These are phyloP conservation scores for Epipyxis sp. DNA, from an alignment of 108 stramenopile species.

Conservation along the genomic window DNA sequence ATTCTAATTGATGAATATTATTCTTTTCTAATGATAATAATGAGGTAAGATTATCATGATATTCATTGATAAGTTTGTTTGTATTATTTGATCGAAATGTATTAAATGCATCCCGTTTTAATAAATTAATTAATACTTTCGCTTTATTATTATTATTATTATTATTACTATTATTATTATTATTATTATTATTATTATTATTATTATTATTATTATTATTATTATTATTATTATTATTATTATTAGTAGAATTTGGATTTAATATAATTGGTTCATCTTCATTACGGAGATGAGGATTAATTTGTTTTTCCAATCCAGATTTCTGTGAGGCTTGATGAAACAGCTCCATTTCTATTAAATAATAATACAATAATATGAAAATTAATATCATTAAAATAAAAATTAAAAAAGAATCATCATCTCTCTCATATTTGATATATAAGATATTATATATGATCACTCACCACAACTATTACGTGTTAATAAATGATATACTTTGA, in stretches of 20 bases:
- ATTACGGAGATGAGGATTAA: constrained; percentile 60
- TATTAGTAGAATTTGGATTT: no score
- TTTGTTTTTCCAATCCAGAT: constrained; percentile 96
- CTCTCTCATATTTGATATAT: no score
- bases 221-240: no score
- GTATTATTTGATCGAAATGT: constrained; percentile 58
- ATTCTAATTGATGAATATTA: no score
- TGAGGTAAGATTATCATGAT: no score
- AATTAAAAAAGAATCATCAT: no score
- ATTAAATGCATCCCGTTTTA: constrained; percentile 61
- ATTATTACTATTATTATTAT: not conserved
- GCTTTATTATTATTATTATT: not conserved
- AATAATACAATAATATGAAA: not conserved
- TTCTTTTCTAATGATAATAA: no score
- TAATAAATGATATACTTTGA: constrained; percentile 86
- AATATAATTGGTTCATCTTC: no score
- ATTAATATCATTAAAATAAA: constrained; percentile 68
- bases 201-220: no score
- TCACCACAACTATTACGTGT: constrained; percentile 85
- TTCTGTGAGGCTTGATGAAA: constrained; percentile 93
- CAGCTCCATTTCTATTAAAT: constrained; percentile 60
- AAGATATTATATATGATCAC: not conserved
- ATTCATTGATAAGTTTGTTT: constrained; percentile 53
- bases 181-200: no score
- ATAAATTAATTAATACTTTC: constrained; percentile 58